phyloP scores from a whole-genome alignment of 345 rosid species.

The Bruguiera gymnorhiza region DNA sequence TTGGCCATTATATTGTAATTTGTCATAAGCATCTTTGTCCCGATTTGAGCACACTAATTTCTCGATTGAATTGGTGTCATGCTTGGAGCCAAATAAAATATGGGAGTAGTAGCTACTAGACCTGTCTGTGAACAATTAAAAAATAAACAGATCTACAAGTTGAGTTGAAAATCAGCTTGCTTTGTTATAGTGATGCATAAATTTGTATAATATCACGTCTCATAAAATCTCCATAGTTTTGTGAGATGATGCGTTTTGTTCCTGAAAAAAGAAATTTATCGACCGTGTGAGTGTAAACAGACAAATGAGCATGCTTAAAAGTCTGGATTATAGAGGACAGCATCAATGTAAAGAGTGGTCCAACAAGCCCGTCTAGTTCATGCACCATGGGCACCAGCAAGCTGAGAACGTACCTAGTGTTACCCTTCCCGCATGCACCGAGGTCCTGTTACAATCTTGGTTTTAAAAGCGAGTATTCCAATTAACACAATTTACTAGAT shows the following conservation, averaged over 20 bases:
- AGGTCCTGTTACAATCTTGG: not conserved
- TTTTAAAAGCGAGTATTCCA: no score
- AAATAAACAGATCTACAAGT: not conserved
- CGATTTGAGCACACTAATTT: not conserved
- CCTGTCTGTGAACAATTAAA: not conserved
- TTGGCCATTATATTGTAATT: not conserved
- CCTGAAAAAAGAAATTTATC: no score
- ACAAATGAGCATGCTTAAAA: not conserved
- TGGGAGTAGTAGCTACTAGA: no score
- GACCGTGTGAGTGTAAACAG: not conserved
- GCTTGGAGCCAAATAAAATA: not conserved
- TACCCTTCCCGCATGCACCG: constrained; percentile 1
- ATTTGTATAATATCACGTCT: no score
- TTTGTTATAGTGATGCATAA: not conserved
- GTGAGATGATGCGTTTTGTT: no score
- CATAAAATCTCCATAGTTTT: no score
- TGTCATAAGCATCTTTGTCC: not conserved
- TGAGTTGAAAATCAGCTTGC: not conserved
- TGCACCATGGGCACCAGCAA: no score
- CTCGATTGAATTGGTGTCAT: not conserved
- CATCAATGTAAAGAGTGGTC: not conserved
- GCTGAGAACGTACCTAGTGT: not conserved
- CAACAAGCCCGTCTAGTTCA: not conserved
- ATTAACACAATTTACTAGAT: not conserved
- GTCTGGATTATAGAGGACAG: not conserved